Conservation (phyloP, 1,284 basidiomycete genomes). For the Omphalotus olearius region DNA sequence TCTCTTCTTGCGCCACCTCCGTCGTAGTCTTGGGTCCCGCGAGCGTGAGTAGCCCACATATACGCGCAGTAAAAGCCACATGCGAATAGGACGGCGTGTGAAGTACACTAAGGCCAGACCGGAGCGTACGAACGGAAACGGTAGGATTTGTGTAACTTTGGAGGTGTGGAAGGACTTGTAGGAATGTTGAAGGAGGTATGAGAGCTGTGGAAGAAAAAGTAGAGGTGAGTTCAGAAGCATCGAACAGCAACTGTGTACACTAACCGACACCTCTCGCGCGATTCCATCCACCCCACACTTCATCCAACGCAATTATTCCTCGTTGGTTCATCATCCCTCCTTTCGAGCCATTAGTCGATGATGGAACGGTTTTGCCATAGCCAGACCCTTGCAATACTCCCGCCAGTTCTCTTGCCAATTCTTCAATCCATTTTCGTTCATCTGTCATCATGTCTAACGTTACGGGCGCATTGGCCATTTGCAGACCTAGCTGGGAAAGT, state of each 20-base stretch:
- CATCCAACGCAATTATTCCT: slow-evolving; percentile 87
- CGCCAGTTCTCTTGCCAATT: slow-evolving; percentile 83
- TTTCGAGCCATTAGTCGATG: slow-evolving; percentile 9
- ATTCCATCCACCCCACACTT: slow-evolving; percentile 98
- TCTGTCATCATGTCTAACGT: slow-evolving; percentile 89
- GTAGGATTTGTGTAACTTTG: slow-evolving; percentile 64
- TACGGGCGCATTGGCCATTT: slow-evolving; percentile 73
- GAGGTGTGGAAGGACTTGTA: slow-evolving; percentile 69
- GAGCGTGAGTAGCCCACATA: slow-evolving; percentile 50
- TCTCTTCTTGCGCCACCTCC: slow-evolving; percentile 66
- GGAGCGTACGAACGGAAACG: slow-evolving; percentile 66
- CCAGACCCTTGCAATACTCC: slow-evolving; percentile 59
- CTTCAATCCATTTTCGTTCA: slow-evolving; percentile 77
- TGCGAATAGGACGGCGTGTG: slow-evolving; percentile 78
- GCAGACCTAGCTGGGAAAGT: slow-evolving; percentile 83
- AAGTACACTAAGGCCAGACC: slow-evolving; percentile 73
- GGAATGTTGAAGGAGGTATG: slow-evolving; percentile 82
- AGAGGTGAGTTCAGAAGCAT: background rate
- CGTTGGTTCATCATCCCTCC: slow-evolving; percentile 61
- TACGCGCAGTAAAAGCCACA: slow-evolving; percentile 59
- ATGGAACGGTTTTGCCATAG: slow-evolving; percentile 7
- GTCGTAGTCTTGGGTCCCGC: slow-evolving; percentile 49
- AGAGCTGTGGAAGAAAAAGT: slow-evolving; percentile 53
- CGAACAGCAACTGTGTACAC: slow-evolving; percentile 26
- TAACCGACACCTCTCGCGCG: slow-evolving; percentile 88